These are phyloP conservation scores for Glycyrrhiza uralensis DNA, from an alignment of 306 rosid genomes.

Conservation along the genomic window DNA sequence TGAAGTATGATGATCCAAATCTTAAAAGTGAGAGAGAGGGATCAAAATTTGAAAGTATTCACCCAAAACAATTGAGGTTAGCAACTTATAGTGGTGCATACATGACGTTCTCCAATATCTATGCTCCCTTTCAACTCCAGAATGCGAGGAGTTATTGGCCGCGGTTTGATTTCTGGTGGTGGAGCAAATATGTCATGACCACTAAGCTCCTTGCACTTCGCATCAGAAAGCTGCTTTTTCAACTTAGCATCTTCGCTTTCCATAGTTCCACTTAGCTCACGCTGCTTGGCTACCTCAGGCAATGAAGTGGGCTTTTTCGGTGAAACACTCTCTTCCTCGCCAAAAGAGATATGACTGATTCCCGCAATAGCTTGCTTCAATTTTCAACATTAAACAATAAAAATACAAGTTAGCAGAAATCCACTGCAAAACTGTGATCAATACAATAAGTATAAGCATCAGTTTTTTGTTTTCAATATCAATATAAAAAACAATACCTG, in stretches of 20 bases:
- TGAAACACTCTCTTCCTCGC: slow-evolving; percentile 72
- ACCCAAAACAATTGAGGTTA: slow-evolving; percentile 35
- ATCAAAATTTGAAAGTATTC: slow-evolving; percentile 18
- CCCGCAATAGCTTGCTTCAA: slow-evolving; percentile 82
- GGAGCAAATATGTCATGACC: slow-evolving; percentile 98
- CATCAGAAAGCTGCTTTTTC: slow-evolving; percentile 87
- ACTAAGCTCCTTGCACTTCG: slow-evolving; percentile 89
- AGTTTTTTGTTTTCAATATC: neutral
- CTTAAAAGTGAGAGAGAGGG: neutral
- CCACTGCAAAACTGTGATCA: neutral
- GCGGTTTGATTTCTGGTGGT: slow-evolving; percentile 92
- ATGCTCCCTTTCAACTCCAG: slow-evolving; percentile 83
- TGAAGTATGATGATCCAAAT: neutral
- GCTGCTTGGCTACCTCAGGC: slow-evolving; percentile 97
- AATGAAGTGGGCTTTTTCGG: slow-evolving; percentile 71
- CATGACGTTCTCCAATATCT: slow-evolving; percentile 64
- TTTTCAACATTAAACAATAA: slow-evolving; percentile 31
- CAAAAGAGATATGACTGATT: slow-evolving; percentile 92
- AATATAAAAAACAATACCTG: slow-evolving; percentile 62
- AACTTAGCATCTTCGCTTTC: slow-evolving; percentile 73
- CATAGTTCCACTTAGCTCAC: slow-evolving; percentile 90
- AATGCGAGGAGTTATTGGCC: slow-evolving; percentile 68
- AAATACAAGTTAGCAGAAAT: slow-evolving; percentile 15
- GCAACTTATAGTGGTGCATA: slow-evolving; percentile 41
- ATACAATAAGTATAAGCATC: neutral